phyloP scores from a whole-genome alignment of 2,329 filamentous ascomycete genomes.

The Biscogniauxia marginata region DNA sequence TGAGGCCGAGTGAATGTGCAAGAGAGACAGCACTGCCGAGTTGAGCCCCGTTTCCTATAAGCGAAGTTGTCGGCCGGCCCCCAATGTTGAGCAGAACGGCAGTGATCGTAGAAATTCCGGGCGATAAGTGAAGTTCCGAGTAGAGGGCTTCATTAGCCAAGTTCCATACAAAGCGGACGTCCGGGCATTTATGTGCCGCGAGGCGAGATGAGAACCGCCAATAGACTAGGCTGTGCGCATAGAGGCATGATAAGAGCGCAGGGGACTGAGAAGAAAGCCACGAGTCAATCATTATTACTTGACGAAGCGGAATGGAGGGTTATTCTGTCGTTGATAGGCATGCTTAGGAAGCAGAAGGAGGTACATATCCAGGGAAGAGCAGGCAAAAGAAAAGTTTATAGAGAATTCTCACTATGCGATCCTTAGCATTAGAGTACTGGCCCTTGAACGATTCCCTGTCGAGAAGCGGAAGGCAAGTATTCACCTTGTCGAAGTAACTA shows the following conservation, averaged over 20 bases:
- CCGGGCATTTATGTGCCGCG: constrained; percentile 48
- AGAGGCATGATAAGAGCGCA: constrained; percentile 55
- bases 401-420: constrained; percentile 36
- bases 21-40: constrained; percentile 51
- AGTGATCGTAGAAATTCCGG: constrained; percentile 57
- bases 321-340: no score
- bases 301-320: no score
- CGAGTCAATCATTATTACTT: neutral
- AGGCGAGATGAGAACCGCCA: constrained; percentile 51
- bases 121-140: constrained; percentile 57
- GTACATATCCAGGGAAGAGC: no score
- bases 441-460: constrained; percentile 53
- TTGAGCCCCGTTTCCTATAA: constrained; percentile 55
- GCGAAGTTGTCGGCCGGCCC: constrained; percentile 58
- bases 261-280: constrained; percentile 38
- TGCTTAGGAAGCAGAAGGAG: no score
- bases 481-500: constrained; percentile 51
- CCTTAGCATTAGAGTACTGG: constrained; percentile 44
- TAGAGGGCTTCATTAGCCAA: constrained; percentile 59
- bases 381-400: neutral
- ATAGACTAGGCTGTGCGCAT: constrained; percentile 57
- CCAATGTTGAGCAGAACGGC: constrained; percentile 58
- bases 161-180: constrained; percentile 62
- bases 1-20: constrained; percentile 53
- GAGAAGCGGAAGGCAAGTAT: constrained; percentile 61